Evolutionary conservation across 2,329 filamentous ascomycete species (phyloP), one percentile per base, ranked within the genome.

Genomic region (Beauveria pseudobassiana): DNA sequence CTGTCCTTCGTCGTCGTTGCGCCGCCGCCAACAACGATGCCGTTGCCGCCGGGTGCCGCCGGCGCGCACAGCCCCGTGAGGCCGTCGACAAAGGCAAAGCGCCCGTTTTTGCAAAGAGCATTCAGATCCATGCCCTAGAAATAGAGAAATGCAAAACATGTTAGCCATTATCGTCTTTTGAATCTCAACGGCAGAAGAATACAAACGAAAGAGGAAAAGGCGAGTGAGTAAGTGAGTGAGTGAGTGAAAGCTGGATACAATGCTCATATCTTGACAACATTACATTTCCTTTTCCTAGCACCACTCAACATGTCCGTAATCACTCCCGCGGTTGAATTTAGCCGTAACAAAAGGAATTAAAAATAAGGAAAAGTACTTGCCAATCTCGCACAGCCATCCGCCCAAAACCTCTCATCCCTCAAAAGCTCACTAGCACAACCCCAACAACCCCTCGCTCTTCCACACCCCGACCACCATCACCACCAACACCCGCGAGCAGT

Each of bases 401-500:
- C 86, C 91, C 92, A 97, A 71, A 96, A 96, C 1, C 82, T 77
- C 65, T 82, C 83, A 68, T 93, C 88, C 63, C 90, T 82, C 74
- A 96, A 77, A 95, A 96, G 76, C 90, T 96, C 62, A 95, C 86
- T 3, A 97, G 78, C 3, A 96, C 79, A 1, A 97, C 82, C 55
- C 78, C 81, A 28, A 73, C 75, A 49, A 76, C 49, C 76, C 63
- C 46, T 59, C 64, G 43, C 34, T 45, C 62, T 65, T 40, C 68
- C 70, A 69, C 3, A 66, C 30, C 45, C 1, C 40, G 10, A 14
- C 45, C 20, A 30, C 28, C 55, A n/a, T 50, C 52, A 5, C 75
- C 69, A 34, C 70, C 63, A 16, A 30, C 24, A 4, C 34, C n/a
- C 20, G 28, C 38, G 24, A 56, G 55, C 54, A 54, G 54, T 49